Conservation (phyloP, 495 filamentous ascomycete genomes). For the Neurospora tetraspora region DNA sequence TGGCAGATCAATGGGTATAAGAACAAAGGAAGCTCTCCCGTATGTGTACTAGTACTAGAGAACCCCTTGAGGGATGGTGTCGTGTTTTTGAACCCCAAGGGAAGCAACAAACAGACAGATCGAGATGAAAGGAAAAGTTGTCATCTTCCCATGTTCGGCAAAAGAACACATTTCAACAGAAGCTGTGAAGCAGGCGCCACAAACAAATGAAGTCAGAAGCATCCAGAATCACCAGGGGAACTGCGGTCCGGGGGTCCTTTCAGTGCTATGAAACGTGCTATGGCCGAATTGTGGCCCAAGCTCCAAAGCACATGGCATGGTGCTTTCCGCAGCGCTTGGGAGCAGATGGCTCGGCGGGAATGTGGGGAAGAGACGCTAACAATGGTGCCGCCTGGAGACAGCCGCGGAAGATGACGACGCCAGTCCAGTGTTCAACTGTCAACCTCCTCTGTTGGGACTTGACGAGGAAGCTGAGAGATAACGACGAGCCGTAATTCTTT, state of each 20-base stretch:
- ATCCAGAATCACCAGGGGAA: constrained; percentile 7
- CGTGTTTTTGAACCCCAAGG: background rate
- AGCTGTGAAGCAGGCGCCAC: constrained; percentile 9
- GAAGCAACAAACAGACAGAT: background rate
- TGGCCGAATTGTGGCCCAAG: constrained; percentile 11
- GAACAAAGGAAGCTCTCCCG: constrained; percentile 8
- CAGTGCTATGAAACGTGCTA: constrained; percentile 1
- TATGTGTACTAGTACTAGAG: background rate
- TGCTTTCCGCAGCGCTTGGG: background rate
- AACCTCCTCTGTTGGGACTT: background rate
- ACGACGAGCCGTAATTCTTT: background rate
- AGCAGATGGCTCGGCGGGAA: background rate
- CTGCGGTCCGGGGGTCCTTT: background rate
- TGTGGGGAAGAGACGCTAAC: constrained; percentile 6
- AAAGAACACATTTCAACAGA: constrained; percentile 30
- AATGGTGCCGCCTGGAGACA: background rate
- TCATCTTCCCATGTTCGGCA: constrained; percentile 27
- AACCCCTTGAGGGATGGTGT: background rate
- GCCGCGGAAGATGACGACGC: background rate
- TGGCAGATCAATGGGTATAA: background rate
- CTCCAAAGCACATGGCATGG: constrained; percentile 4
- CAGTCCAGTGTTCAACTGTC: background rate
- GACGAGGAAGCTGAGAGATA: background rate
- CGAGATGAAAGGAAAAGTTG: constrained; percentile 18
- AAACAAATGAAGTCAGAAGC: constrained; percentile 9